Base-by-base conservation (phyloP, 179 eudicot species). In the Vitellaria paradoxa region DNA sequence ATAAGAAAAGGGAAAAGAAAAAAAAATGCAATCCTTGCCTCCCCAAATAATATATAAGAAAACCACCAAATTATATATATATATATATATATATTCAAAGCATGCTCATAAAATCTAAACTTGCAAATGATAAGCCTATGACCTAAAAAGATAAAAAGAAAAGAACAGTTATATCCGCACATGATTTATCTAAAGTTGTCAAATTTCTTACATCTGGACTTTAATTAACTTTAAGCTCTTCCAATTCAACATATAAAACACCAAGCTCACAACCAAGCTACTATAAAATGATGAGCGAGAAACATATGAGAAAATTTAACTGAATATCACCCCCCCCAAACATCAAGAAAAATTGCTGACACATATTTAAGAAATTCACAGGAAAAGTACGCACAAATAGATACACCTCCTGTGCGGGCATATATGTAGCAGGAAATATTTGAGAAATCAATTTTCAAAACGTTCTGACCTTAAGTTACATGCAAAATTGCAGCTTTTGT, bases 401-500 rank as follows among this genome's bases (percentile, higher is more conserved):
- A 67, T n/a, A 18, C 7, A 10, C 45, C 45, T 42, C 47, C 9
- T 42, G 55, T 47, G 26, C 20, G 23, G 21, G 6, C 8, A 5
- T 8, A 6, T 55, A 55, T 55, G 63, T 7, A 6, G 24, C 63
- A 59, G 12, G 65, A 74, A 45, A 14, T 42, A 23, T 4, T 62
- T 21, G 60, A 10, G 24, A 46, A 64, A 9, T 61, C 21, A 4
- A 21, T 45, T 37, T 7, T 13, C 57, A 45, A 74, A 60, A n/a
- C 13, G 11, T 42, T 24, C 10, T 23, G 42, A 52, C 42, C 40
- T 14, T 12, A 42, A 17, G 47, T 50, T 50, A 70, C 42, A 74
- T 75, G 60, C 77, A 75, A 63, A 74, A 47, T 64, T 40, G 17
- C 68, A 62, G 17, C 70, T 17, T 63, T 63, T 15, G 12, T 24